Percentiles rank a stretch among this genome's conserved stretches.
These are phyloP conservation scores for Wickerhamomyces strasburgensis DNA, from an alignment of 805 yeast genomes.

Conservation along the genomic window DNA sequence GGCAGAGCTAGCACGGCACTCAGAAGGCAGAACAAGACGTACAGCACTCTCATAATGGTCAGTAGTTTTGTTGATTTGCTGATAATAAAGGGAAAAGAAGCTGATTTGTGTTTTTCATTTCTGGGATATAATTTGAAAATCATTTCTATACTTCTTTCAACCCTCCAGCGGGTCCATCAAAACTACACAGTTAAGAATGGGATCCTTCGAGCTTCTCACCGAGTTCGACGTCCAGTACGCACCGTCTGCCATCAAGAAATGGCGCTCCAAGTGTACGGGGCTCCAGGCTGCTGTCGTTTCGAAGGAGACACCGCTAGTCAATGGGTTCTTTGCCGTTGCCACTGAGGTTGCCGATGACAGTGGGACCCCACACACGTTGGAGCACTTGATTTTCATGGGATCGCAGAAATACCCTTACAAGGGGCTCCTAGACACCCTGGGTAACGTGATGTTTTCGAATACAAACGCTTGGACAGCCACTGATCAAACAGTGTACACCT, in stretches of 20 bases:
- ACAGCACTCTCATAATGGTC: no score
- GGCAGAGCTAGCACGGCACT: not conserved
- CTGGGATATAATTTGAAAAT: no score
- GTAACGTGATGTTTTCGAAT: conserved; percentile 74
- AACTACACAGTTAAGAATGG: no score
- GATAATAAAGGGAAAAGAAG: no score
- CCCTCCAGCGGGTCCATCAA: no score
- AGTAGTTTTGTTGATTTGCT: no score
- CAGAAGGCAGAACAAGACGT: no score
- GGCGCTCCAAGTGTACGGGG: conserved; percentile 78
- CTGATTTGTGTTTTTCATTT: no score
- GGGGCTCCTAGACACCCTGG: conserved; percentile 82
- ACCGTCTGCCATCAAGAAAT: conserved; percentile 64
- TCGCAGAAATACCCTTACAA: conserved; percentile 84
- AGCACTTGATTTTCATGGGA: conserved; percentile 94
- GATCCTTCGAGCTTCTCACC: conserved; percentile 36
- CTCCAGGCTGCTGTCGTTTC: conserved; percentile 71
- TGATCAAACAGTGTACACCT: conserved; percentile 91
- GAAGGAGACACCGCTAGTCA: conserved; percentile 81
- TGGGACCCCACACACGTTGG: conserved; percentile 94
- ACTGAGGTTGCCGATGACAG: conserved; percentile 84
- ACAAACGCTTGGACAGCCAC: conserved; percentile 98
- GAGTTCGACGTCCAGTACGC: conserved; percentile 69
- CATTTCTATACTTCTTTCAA: not conserved
- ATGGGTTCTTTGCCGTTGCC: conserved; percentile 94